Base-by-base conservation (phyloP, 768 basidiomycete genomes). In the Lactarius trivialis region DNA sequence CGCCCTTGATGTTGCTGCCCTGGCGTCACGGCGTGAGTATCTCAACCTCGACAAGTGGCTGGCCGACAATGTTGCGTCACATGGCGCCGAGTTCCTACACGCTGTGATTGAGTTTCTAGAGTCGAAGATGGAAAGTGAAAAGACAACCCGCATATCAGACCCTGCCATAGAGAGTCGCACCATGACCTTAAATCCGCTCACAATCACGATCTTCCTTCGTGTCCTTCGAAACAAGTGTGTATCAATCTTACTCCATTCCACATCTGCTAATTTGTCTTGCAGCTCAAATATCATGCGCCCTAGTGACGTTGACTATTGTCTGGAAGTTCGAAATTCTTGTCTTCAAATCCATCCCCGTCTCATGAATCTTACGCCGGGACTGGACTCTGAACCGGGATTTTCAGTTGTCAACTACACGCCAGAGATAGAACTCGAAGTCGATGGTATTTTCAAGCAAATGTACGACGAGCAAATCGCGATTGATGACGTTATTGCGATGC, bases 41-140 rank as follows among this genome's bases (percentile, higher is more conserved):
- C 79, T 98, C 69, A 94, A 99, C 69, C 79, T 99, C 50, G 95
- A 97, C 75, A 95, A 96, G 74, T 99, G 96, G 95, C 79, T 98
- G 17, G 85, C 89, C 15, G 91, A 93, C 72, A 89, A 93, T 69
- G 89, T 95, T 21, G 78, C 84, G 24, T 77, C 81, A 53, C 90
- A 95, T 65, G 93, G 92, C 8, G 81, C 81, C 32, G 91, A 92
- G 65, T 97, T 98, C 71, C 80, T 97, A 36, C 86, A 88, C 60
- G 85, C 91, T 8, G 85, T 95, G 65, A 85, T 98, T 60, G 82
- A 85, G 21, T 98, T 98, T 76, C 76, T 98, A 63, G 89, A 93
- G 67, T 79, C 89, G 76, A 99, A 98, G 75, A 92, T 96, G 83
- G 87, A 90, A 58, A 89, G 85, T 67, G 97, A 97, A 74, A 92